Conservation (phyloP, 2,329 filamentous ascomycete genomes). For the Fusarium stilboides region DNA sequence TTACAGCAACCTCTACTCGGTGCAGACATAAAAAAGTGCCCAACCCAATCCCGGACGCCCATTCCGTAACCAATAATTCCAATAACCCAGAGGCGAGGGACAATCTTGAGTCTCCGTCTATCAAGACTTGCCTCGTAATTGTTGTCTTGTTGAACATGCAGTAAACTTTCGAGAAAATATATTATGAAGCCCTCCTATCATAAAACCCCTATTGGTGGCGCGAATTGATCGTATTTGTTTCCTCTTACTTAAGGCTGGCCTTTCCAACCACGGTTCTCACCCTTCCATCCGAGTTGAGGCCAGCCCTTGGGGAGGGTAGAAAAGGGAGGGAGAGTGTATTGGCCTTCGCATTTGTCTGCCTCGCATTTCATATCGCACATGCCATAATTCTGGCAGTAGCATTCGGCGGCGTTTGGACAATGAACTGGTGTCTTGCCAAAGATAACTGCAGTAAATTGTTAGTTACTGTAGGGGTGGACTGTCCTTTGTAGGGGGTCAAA, state of each 20-base stretch:
- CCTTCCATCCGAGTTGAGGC: conserved; percentile 60
- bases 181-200: conserved; percentile 24
- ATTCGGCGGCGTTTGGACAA: conserved; percentile 73
- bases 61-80: conserved; percentile 37
- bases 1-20: conserved; percentile 38
- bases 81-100: conserved; percentile 32
- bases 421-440: conserved; percentile 71
- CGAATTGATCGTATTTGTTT: conserved; percentile 9
- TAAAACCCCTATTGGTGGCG: conserved; percentile 20
- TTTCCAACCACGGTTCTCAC: conserved; percentile 47
- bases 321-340: conserved; percentile 72
- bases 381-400: conserved; percentile 78
- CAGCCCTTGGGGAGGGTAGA: conserved; percentile 73
- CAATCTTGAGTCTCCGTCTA: neutral
- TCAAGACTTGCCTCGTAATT: conserved; percentile 17
- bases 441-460: conserved; percentile 61
- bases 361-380: conserved; percentile 66
- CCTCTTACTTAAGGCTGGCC: conserved; percentile 42
- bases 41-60: conserved; percentile 43
- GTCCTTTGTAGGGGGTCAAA: conserved; percentile 15
- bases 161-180: conserved; percentile 11
- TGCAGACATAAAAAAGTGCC: conserved; percentile 43
- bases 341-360: conserved; percentile 65
- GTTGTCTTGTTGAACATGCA: conserved; percentile 11
- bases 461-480: conserved; percentile 9